Conservation (phyloP, 345 rosid species). For the Sonneratia alba region DNA sequence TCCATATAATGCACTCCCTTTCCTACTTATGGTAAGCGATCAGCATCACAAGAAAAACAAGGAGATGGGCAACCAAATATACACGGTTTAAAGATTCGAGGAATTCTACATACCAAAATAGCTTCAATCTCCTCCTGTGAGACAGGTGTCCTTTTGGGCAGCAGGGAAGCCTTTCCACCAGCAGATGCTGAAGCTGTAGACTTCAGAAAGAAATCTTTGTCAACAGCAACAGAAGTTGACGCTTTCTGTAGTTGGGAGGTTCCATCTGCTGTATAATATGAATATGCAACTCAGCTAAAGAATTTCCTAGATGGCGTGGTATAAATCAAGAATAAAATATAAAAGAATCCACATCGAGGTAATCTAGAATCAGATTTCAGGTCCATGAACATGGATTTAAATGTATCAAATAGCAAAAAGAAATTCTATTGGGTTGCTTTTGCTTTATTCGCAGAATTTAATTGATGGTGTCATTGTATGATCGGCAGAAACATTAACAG, state of each 20-base stretch:
- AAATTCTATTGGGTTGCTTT: too few relatives aligned
- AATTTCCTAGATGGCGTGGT: background rate
- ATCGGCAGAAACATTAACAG: background rate
- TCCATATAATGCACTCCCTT: background rate
- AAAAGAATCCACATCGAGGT: too few relatives aligned
- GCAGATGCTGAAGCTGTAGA: slow-evolving; percentile 29
- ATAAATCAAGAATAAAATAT: background rate
- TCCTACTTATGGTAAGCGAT: background rate
- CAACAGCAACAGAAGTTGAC: slow-evolving; percentile 21
- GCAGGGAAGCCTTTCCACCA: slow-evolving; percentile 85
- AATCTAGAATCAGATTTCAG: too few relatives aligned
- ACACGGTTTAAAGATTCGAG: background rate
- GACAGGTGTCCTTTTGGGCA: slow-evolving; percentile 70
- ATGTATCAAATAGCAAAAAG: too few relatives aligned
- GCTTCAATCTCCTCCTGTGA: slow-evolving; percentile 83
- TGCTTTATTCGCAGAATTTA: background rate
- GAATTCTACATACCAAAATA: slow-evolving; percentile 45
- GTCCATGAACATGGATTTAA: too few relatives aligned
- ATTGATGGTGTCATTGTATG: background rate
- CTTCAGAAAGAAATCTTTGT: slow-evolving; percentile 43
- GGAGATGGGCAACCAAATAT: background rate
- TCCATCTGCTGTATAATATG: slow-evolving; percentile 25
- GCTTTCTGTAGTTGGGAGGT: slow-evolving; percentile 29
- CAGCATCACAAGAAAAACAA: background rate
- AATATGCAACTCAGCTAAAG: background rate